A percentile compares a stretch with the other conserved stretches of the same genome.
These are phyloP conservation scores for Chaetomium sp. DNA, from an alignment of 2,329 filamentous ascomycete genomes.

Conservation along the genomic window DNA sequence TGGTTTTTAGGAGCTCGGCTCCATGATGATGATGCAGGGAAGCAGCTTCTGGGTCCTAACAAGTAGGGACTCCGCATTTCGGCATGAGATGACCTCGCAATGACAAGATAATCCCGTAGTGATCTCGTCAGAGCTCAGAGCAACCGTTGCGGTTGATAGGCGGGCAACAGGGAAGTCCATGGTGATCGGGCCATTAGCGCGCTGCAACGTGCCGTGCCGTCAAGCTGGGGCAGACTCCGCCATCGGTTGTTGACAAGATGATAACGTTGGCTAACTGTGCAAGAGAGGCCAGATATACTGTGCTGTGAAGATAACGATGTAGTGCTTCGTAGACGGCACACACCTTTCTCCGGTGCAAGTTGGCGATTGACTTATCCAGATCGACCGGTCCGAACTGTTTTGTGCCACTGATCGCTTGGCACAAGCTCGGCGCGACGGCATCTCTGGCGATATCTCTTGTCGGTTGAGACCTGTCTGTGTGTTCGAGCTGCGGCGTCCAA, in stretches of 20 bases:
- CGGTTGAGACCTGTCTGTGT: neutral
- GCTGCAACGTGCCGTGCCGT: slow-evolving; percentile 26
- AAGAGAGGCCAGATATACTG: neutral
- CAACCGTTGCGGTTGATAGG: neutral
- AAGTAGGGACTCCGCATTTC: slow-evolving; percentile 12
- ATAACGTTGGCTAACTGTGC: neutral
- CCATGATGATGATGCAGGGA: slow-evolving; percentile 26
- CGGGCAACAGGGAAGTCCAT: neutral
- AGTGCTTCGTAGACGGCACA: neutral
- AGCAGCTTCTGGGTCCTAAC: slow-evolving; percentile 19
- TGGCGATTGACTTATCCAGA: slow-evolving; percentile 2
- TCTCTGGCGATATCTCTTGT: slow-evolving; percentile 15
- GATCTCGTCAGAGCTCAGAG: slow-evolving; percentile 7
- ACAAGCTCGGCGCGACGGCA: slow-evolving; percentile 16
- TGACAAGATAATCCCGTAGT: neutral
- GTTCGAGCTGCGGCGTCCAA: slow-evolving; percentile 19
- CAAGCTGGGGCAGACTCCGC: neutral
- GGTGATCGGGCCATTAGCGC: slow-evolving; percentile 19
- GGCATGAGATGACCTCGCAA: slow-evolving; percentile 4
- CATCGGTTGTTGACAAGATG: neutral
- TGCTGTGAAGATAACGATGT: neutral
- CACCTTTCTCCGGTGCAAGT: neutral
- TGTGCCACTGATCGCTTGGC: neutral
- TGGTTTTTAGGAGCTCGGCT: slow-evolving; percentile 28
- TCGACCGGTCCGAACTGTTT: slow-evolving; percentile 7